Evolutionary conservation across 495 filamentous ascomycete species (phyloP).

Genomic region (Baudoinia panamericana): DNA sequence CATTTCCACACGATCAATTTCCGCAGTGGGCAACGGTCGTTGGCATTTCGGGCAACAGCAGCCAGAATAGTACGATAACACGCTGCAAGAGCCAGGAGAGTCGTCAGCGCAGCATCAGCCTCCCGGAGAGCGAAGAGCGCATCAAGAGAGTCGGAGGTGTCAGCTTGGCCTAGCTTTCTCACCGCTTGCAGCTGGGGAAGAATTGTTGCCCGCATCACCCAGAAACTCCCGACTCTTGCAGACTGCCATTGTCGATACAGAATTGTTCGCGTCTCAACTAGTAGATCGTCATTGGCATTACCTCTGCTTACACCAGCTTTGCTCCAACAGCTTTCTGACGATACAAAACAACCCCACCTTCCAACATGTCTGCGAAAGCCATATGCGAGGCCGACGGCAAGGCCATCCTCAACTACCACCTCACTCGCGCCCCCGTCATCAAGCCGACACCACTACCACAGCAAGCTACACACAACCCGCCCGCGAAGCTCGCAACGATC

Average conservation of each 20-base stretch:
- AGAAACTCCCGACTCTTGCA: too few species aligned
- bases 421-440: constrained; percentile 94
- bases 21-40: constrained; percentile 1
- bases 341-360: constrained; percentile 12
- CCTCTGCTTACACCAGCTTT: constrained; percentile 8
- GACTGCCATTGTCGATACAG: too few species aligned
- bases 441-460: constrained; percentile 88
- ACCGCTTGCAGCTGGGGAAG: constrained; percentile 3
- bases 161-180: constrained; percentile 4
- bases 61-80: not conserved
- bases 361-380: constrained; percentile 91
- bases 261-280: too few species aligned
- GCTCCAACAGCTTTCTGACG: constrained; percentile 7
- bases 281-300: too few species aligned
- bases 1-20: constrained; percentile 7
- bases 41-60: too few species aligned
- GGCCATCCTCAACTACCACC: constrained; percentile 99
- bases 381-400: constrained; percentile 99
- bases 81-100: not conserved
- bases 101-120: not conserved
- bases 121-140: too few species aligned
- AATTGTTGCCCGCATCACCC: not conserved
- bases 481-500: constrained; percentile 78
- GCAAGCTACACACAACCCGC: constrained; percentile 77
- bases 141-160: not conserved